Evolutionary conservation across 768 basidiomycete genomes (phyloP).

Genomic region (Suillus americanus): DNA sequence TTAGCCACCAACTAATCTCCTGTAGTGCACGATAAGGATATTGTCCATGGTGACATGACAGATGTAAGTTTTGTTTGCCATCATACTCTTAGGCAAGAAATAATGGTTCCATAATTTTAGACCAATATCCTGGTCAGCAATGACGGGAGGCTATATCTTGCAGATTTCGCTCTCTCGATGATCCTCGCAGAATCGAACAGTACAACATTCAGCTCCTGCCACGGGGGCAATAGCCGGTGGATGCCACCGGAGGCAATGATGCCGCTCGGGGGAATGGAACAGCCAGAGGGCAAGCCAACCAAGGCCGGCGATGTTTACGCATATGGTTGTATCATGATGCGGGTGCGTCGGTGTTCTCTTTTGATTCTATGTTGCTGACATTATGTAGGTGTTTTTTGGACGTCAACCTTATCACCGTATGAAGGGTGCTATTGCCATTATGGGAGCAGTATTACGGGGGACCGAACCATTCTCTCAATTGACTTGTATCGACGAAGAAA

Average conservation of each 20-base stretch:
- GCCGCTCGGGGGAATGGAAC: too few relatives aligned
- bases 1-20: background rate
- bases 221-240: background rate
- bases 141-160: background rate
- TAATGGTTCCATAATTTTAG: background rate
- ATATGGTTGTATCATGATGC: background rate
- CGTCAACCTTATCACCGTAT: rapidly evolving
- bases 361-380: background rate
- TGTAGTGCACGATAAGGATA: background rate
- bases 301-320: background rate
- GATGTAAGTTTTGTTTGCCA: background rate
- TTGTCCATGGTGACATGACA: background rate
- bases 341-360: background rate
- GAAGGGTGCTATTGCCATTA: rapidly evolving
- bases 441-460: rapidly evolving
- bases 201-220: too few relatives aligned
- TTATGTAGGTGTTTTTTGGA: background rate
- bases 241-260: background rate
- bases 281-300: too few relatives aligned
- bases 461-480: background rate
- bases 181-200: background rate
- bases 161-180: background rate
- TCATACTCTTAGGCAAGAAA: background rate
- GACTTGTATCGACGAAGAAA: background rate
- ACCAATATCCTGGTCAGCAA: background rate